Evolutionary conservation across 257 asterid genomes (phyloP).

Genomic region (Ehretia macrophylla): DNA sequence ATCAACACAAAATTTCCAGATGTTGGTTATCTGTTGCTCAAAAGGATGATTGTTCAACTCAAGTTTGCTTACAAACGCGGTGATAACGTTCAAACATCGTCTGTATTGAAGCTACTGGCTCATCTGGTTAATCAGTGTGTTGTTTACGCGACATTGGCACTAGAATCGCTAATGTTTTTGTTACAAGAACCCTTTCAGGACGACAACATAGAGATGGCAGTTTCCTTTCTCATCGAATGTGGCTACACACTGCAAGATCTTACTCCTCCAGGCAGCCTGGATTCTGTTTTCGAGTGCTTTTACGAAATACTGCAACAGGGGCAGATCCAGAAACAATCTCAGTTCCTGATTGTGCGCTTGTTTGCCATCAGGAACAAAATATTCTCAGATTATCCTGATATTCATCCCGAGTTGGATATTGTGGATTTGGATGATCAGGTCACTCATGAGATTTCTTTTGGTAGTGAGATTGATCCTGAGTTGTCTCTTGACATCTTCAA

Average conservation of each 20-base stretch:
- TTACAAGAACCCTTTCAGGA: constrained; percentile 15
- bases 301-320: constrained; percentile 16
- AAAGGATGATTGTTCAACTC: constrained; percentile 16
- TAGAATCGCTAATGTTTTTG: constrained; percentile 12
- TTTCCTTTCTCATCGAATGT: constrained; percentile 16
- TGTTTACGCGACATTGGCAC: constrained; percentile 6
- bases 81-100: background rate
- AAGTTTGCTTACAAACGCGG: background rate
- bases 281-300: constrained; percentile 28
- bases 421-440: constrained; percentile 38
- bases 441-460: constrained; percentile 44
- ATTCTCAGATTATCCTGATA: constrained; percentile 19
- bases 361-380: constrained; percentile 10
- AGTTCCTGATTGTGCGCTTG: constrained; percentile 24
- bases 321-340: constrained; percentile 6
- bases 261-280: constrained; percentile 19
- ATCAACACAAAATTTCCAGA: constrained; percentile 27
- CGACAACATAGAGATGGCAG: constrained; percentile 33
- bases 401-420: constrained; percentile 22
- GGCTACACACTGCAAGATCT: constrained; percentile 23
- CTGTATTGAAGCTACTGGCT: constrained; percentile 15
- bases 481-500: constrained; percentile 25
- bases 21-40: constrained; percentile 26
- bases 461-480: constrained; percentile 36
- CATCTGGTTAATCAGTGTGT: constrained; percentile 25